Percentiles rank a stretch among this genome's conserved stretches.
These are phyloP conservation scores for Suillus ampliporus DNA, from an alignment of 768 basidiomycete species.

Conservation along the genomic window DNA sequence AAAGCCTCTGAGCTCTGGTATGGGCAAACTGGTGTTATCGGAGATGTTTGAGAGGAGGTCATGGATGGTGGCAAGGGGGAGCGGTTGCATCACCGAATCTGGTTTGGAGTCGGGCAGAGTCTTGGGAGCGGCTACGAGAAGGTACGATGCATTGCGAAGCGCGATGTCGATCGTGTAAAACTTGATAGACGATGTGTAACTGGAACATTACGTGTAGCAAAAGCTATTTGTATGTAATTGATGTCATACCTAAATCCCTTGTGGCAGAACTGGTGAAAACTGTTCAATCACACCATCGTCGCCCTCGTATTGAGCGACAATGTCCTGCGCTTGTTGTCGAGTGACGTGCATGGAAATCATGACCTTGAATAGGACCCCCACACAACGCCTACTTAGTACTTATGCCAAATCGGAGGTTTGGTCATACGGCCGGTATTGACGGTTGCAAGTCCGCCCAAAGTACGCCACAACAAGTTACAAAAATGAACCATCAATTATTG, in stretches of 20 bases:
- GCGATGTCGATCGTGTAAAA: constrained; percentile 35
- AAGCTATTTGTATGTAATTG: not conserved
- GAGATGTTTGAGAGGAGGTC: constrained; percentile 49
- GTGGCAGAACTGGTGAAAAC: constrained; percentile 39
- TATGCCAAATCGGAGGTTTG: no score
- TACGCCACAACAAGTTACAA: no score
- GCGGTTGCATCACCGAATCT: constrained; percentile 6
- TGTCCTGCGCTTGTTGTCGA: constrained; percentile 34
- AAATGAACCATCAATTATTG: no score
- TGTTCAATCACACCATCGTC: constrained; percentile 20
- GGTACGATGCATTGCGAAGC: constrained; percentile 22
- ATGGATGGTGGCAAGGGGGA: constrained; percentile 43
- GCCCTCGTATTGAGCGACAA: constrained; percentile 33
- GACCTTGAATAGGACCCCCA: not conserved
- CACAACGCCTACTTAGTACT: no score
- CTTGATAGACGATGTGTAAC: constrained; percentile 31
- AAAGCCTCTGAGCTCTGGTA: constrained; percentile 50
- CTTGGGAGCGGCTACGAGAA: constrained; percentile 26
- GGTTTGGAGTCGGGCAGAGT: constrained; percentile 18
- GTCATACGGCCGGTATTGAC: no score
- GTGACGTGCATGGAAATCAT: constrained; percentile 23
- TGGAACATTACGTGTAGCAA: constrained; percentile 22
- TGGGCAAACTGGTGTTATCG: constrained; percentile 53
- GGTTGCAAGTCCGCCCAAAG: no score
- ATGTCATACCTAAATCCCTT: constrained; percentile 38